Base-by-base conservation (phyloP, 2,329 filamentous ascomycete genomes). In the Hypoxylon sp. region DNA sequence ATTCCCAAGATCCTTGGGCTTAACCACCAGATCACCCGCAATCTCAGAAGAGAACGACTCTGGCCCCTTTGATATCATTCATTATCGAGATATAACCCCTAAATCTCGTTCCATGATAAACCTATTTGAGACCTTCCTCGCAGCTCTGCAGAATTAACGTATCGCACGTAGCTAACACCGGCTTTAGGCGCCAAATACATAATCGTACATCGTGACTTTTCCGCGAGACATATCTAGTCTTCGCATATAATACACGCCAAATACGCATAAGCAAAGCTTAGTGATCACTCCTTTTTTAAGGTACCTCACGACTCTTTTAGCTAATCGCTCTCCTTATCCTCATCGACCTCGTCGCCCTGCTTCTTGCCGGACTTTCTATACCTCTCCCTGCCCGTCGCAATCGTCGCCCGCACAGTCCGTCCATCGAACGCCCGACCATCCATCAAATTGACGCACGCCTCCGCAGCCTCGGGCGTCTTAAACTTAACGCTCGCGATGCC, bases 401-500 rank as follows among this genome's bases (percentile, higher is more conserved):
- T 84, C 66, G 88, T 89, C 11, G 94, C 94, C 73, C 90, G 84
- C 3, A 97, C 90, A 24, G 85, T 86, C 26, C 89, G 87, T 1
- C 92, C 91, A 46, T 88, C 92, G 77, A 97, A 97, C 67, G 84
- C 88, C n/a, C 94, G 87, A 0, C 94, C 94, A 73, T 94, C 84
- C 91, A 97, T 94, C 50, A 90, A 78, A 74, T 88, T 78, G 44
- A 95, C 88, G 78, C 94, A 97, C 8, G 87, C 89, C 63, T 84
- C 84, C 2, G 94, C 95, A 1, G 91, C 87, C 65, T 92, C 88
- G 3, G 87, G 83, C 42, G 92, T 89, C 61, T 85, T 84, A 82
- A 97, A 99, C 74, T 92, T 90, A 70, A 99, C 92, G 59, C 90
- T 94, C 8, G 94, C 92, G 39, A 98, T 87, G 17, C 96, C 96